These are phyloP conservation scores for Nematocida sp. DNA, from an alignment of 371 early-diverging fungal genomes.

Conservation along the genomic window DNA sequence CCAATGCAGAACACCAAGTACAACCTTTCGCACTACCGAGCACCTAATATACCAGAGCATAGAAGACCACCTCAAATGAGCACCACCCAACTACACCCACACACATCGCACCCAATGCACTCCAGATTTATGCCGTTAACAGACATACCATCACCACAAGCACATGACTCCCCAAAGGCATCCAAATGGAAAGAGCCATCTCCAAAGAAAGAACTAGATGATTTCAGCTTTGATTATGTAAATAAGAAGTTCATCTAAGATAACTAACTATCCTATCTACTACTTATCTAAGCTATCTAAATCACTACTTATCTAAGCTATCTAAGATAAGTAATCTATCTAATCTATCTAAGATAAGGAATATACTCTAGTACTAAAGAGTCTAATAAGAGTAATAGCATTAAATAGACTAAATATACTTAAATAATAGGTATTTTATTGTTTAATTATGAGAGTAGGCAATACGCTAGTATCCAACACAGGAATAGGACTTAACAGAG, in stretches of 20 bases:
- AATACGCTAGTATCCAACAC: not conserved
- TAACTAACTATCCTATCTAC: no score
- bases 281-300: no score
- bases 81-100: not conserved
- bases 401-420: no score
- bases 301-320: no score
- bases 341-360: no score
- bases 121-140: not conserved
- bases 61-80: not conserved
- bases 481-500: conserved; percentile 12
- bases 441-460: conserved; percentile 8
- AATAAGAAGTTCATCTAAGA: conserved; percentile 46
- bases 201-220: conserved; percentile 20
- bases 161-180: not conserved
- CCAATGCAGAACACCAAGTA: not conserved
- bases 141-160: not conserved
- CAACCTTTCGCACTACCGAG: not conserved
- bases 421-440: not conserved
- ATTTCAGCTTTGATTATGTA: conserved; percentile 47
- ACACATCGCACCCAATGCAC: not conserved
- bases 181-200: not conserved
- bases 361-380: no score
- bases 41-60: not conserved
- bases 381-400: no score
- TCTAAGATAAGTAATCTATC: no score